Conservation (phyloP, 73 alveolate genomes). For the Loxodes magnus region DNA sequence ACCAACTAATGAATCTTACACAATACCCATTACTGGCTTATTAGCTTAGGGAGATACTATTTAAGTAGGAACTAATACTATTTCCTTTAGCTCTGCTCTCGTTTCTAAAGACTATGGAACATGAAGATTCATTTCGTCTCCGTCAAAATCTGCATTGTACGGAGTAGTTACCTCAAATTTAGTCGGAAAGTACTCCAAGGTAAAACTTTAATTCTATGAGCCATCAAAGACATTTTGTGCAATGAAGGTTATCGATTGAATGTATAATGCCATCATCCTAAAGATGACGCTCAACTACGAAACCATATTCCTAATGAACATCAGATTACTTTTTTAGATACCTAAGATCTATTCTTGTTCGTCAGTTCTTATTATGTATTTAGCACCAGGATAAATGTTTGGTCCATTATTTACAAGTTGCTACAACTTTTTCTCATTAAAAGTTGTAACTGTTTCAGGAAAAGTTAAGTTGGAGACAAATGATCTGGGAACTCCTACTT, state of each 20-base stretch:
- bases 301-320: slow-evolving; percentile 73
- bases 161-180: slow-evolving; percentile 99
- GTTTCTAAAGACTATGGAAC: slow-evolving; percentile 97
- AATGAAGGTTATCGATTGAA: slow-evolving; percentile 99
- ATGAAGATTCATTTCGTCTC: slow-evolving; percentile 99
- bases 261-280: slow-evolving; percentile 84
- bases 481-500: slow-evolving; percentile 93
- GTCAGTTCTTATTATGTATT: slow-evolving; percentile 74
- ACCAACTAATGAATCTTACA: slow-evolving; percentile 96
- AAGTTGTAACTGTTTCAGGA: slow-evolving; percentile 96
- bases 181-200: slow-evolving; percentile 99
- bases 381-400: slow-evolving; percentile 92
- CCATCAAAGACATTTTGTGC: slow-evolving; percentile 99
- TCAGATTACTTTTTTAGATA: slow-evolving; percentile 62
- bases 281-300: slow-evolving; percentile 96
- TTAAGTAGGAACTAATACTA: slow-evolving; percentile 93
- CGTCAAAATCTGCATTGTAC: slow-evolving; percentile 99
- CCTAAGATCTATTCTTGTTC: slow-evolving; percentile 68
- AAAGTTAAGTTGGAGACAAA: slow-evolving; percentile 91
- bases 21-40: slow-evolving; percentile 99
- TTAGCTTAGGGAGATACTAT: slow-evolving; percentile 96
- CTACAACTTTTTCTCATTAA: slow-evolving; percentile 67
- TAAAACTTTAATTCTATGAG: slow-evolving; percentile 95
- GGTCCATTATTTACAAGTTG: slow-evolving; percentile 91
- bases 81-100: slow-evolving; percentile 87